phyloP scores from a whole-genome alignment of 306 rosid species.

The Vigna mungo region DNA sequence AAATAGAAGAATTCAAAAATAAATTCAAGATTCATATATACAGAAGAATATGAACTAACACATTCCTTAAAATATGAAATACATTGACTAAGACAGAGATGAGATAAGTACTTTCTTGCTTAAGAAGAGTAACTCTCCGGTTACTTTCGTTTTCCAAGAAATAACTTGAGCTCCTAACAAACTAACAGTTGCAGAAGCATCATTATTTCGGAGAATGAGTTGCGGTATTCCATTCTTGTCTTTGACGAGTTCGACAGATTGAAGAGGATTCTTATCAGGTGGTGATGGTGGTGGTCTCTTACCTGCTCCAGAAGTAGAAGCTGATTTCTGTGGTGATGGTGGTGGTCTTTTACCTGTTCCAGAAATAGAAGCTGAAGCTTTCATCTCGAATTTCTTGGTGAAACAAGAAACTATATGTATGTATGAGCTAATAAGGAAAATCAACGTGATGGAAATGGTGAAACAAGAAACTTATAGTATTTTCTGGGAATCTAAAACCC shows the following conservation, averaged over 20 bases:
- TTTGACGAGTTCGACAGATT: neutral
- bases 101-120: constrained; percentile 66
- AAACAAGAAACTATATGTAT: too few species aligned
- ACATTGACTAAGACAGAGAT: too few species aligned
- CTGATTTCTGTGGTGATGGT: neutral
- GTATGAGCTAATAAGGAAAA: too few species aligned
- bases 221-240: constrained; percentile 70
- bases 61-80: too few species aligned
- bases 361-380: neutral
- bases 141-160: constrained; percentile 84
- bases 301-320: neutral
- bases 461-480: too few species aligned
- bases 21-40: neutral
- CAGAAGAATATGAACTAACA: too few species aligned
- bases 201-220: constrained; percentile 65
- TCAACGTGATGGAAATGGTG: too few species aligned
- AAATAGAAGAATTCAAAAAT: too few species aligned
- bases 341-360: neutral
- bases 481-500: too few species aligned
- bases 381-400: neutral
- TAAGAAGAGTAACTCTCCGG: constrained; percentile 75
- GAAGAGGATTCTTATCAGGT: neutral
- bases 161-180: constrained; percentile 91
- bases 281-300: too few species aligned
- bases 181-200: constrained; percentile 81